Percentiles rank a stretch among this genome's conserved stretches.
Evolutionary conservation across 73 alveolate species (phyloP).

Genomic region (Paramecium pentaurelia): DNA sequence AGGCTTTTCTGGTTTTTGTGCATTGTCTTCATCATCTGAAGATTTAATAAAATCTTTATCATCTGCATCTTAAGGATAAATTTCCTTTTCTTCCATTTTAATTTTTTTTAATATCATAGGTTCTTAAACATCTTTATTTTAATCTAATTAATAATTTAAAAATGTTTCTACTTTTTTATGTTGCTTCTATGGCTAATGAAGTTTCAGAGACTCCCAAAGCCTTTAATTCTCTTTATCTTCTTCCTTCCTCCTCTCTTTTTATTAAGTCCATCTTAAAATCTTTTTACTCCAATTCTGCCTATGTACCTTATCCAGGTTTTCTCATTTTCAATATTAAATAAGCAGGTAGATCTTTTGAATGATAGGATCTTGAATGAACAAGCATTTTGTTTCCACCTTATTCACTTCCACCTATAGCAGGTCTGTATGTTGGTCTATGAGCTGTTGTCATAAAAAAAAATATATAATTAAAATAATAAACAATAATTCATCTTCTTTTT

Average conservation of each 20-base stretch:
- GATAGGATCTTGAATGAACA: constrained; percentile 88
- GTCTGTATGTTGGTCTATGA: constrained; percentile 95
- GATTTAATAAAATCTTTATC: constrained; percentile 67
- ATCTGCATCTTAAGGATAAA: constrained; percentile 70
- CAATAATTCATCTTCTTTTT: not conserved
- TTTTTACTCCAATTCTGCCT: constrained; percentile 68
- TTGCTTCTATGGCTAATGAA: constrained; percentile 43
- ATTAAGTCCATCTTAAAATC: constrained; percentile 78
- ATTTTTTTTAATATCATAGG: constrained; percentile 49
- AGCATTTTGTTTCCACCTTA: constrained; percentile 85
- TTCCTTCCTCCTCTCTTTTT: constrained; percentile 76
- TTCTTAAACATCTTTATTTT: constrained; percentile 61
- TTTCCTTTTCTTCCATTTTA: constrained; percentile 24
- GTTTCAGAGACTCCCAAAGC: constrained; percentile 61
- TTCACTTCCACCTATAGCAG: constrained; percentile 86
- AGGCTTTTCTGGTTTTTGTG: not conserved
- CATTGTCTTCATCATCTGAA: constrained; percentile 12
- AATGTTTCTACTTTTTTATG: not conserved
- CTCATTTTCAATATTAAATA: constrained; percentile 84
- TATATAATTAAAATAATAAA: not conserved
- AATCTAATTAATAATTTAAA: not conserved
- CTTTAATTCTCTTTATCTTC: constrained; percentile 73
- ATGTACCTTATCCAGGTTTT: constrained; percentile 78
- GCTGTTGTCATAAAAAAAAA: constrained; percentile 96
- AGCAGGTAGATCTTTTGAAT: constrained; percentile 94